phyloP scores from a whole-genome alignment of 2,329 filamentous ascomycete genomes.

The Alternaria atra region DNA sequence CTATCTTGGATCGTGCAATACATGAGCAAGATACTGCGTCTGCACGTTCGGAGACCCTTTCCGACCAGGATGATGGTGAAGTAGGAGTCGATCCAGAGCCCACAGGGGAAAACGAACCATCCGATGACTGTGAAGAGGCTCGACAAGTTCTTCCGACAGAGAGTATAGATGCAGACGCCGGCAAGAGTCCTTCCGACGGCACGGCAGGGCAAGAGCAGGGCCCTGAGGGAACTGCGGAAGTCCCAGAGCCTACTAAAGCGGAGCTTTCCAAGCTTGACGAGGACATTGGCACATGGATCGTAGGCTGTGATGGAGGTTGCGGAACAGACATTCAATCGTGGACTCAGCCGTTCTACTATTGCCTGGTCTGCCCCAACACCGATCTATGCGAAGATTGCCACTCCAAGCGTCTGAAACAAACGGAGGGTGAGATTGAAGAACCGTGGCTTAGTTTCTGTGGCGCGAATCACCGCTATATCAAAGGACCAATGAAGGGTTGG shows the following conservation, averaged over 20 bases:
- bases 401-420: background rate
- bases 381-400: conserved; percentile 6
- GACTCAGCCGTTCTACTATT: conserved; percentile 5
- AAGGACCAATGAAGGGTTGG: background rate
- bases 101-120: background rate
- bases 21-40: background rate
- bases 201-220: background rate
- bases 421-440: background rate
- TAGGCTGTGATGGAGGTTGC: background rate
- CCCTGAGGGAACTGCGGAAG: too few species aligned
- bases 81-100: background rate
- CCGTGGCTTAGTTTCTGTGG: conserved; percentile 1
- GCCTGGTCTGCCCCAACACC: background rate
- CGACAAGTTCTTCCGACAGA: background rate
- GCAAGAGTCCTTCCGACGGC: background rate
- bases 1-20: background rate
- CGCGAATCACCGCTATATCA: background rate
- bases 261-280: background rate
- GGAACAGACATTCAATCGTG: background rate
- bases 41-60: background rate
- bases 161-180: background rate
- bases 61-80: background rate
- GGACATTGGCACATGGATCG: background rate
- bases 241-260: background rate
- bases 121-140: background rate